Evolutionary conservation across 75 land plant species (phyloP).

Genomic region (Larix kaempferi): DNA sequence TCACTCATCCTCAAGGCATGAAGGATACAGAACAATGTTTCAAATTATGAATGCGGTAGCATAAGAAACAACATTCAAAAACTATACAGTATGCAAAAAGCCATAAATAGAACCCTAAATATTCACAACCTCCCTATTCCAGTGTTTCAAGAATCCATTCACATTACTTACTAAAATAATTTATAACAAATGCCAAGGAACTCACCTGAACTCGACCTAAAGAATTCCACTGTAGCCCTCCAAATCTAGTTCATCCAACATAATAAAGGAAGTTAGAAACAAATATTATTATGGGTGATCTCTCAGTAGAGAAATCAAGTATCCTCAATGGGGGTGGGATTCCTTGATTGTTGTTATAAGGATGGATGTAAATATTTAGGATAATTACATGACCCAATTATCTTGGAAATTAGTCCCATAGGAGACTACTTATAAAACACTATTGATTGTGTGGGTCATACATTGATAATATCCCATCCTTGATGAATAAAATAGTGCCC

Average conservation of each 20-base stretch:
- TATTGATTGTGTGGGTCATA: slow-evolving; percentile 60
- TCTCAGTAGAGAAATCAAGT: slow-evolving; percentile 57
- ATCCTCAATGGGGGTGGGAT: slow-evolving; percentile 72
- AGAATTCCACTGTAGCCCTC: slow-evolving; percentile 70
- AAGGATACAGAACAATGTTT: too few species aligned
- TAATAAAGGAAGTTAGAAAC: slow-evolving; percentile 95
- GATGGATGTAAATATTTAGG: slow-evolving; percentile 41
- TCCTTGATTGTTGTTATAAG: slow-evolving; percentile 35
- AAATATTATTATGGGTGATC: slow-evolving; percentile 37
- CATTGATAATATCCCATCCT: slow-evolving; percentile 99
- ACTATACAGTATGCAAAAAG: too few species aligned
- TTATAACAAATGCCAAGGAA: slow-evolving; percentile 6
- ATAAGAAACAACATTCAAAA: too few species aligned
- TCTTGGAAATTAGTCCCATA: slow-evolving; percentile 57
- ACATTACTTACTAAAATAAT: not conserved
- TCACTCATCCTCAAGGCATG: too few species aligned
- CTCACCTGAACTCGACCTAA: slow-evolving; percentile 82
- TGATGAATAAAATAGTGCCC: slow-evolving; percentile 87
- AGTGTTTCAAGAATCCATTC: not conserved
- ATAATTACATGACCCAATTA: slow-evolving; percentile 62
- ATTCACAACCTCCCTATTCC: not conserved
- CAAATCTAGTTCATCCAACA: slow-evolving; percentile 98
- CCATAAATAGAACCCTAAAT: not conserved
- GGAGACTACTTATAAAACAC: slow-evolving; percentile 72
- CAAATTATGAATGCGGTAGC: too few species aligned